Base-by-base conservation (phyloP, 441 rosid species). In the Euphorbia schlechtendalii region DNA sequence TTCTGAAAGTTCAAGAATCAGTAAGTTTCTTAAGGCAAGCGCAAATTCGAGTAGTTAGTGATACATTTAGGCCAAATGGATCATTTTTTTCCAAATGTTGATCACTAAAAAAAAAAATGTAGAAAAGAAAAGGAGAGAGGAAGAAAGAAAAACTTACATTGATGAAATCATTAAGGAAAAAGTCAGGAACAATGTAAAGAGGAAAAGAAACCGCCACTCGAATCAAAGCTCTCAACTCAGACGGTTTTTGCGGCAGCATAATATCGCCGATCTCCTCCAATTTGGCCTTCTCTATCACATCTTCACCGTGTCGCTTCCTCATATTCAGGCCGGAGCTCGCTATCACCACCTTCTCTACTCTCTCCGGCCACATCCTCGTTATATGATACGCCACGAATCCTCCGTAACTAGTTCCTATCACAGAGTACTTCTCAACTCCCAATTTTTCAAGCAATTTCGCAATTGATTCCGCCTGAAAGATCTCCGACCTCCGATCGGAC, bases 361-460 rank as follows among this genome's bases (percentile, higher is more conserved):
- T 84, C 25, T 82, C 84, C n/a, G 93, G 95, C 77, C 72, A 76
- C 89, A 80, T 69, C 72, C 67, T 82, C 13, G 92, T 95, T 83
- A 87, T 25, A 17, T 81, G 80, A 74, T 86, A 87, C 20, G 95
- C 85, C 59, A 92, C 95, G 30, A 92, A 80, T 45, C 98, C 98
- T 0, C 98, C 98, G 25, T 92, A 92, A 75, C 98, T 92, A 9
- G 95, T 92, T 22, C 98, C 96, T 58, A 78, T 69, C 0, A 92
- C 75, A 25, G 76, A 72, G 34, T 69, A 92, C 76, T 76, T 83
- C 41, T 68, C 63, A 52, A 86, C 74, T 10, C 77, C 82, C 21
- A 83, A 21, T 58, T 69, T 81, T 49, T 84, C 86, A 38, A 87
- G 77, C 60, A 87, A 70, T 63, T 80, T 86, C 32, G 51, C 84